Evolutionary conservation across 2,329 filamentous ascomycete genomes (phyloP).

Genomic region (Orbilia ellipsospora): DNA sequence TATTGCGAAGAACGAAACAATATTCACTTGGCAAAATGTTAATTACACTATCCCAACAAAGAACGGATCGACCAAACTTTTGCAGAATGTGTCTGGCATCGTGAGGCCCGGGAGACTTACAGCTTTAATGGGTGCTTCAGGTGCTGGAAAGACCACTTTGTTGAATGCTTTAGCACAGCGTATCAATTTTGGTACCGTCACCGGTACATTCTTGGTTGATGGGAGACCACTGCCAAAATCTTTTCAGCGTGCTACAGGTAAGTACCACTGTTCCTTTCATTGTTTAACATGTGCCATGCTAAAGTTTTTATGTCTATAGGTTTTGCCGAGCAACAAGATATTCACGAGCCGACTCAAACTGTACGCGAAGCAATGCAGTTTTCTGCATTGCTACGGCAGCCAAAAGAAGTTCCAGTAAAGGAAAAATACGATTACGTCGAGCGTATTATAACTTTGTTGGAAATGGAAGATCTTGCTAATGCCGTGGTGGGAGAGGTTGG

Average conservation of each 20-base stretch:
- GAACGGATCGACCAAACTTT: constrained; percentile 74
- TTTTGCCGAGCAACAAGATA: constrained; percentile 74
- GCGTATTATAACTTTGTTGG: constrained; percentile 73
- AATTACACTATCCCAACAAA: constrained; percentile 79
- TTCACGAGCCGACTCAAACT: constrained; percentile 72
- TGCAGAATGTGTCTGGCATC: constrained; percentile 90
- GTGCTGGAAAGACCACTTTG: constrained; percentile 93
- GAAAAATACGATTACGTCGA: constrained; percentile 76
- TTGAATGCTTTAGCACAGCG: constrained; percentile 86
- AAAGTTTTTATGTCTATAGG: constrained; percentile 1
- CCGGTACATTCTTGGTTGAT: constrained; percentile 86
- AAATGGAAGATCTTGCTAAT: constrained; percentile 75
- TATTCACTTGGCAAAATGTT: constrained; percentile 79
- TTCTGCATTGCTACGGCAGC: constrained; percentile 72
- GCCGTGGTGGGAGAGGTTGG: constrained; percentile 72
- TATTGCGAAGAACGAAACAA: constrained; percentile 36
- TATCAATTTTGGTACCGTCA: constrained; percentile 87
- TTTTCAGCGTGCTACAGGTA: constrained; percentile 92
- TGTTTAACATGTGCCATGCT: neutral
- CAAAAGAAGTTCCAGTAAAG: constrained; percentile 68
- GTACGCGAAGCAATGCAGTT: constrained; percentile 75
- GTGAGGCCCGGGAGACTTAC: constrained; percentile 92
- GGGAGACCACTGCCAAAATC: constrained; percentile 78
- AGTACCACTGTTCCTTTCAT: constrained; percentile 75
- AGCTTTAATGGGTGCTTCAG: constrained; percentile 89